Conservation (phyloP, 2,329 filamentous ascomycete species). For the Achaetomium macrosporum region DNA sequence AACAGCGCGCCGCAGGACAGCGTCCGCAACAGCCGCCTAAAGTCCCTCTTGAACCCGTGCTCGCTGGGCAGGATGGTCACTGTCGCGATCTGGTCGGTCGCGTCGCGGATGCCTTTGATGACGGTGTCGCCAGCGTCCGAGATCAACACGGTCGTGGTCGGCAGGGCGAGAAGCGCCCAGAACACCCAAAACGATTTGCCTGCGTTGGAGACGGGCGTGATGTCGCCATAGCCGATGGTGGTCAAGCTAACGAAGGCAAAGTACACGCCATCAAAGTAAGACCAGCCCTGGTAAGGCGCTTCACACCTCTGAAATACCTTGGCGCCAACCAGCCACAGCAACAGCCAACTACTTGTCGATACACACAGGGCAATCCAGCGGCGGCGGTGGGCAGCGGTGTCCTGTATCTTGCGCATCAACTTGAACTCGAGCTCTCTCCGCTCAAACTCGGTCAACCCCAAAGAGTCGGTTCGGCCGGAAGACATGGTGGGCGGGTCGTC, state of each 20-base stretch:
- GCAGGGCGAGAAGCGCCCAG: constrained; percentile 80
- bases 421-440: constrained; percentile 66
- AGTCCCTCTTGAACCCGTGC: constrained; percentile 39
- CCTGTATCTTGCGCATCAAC: constrained; percentile 76
- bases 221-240: constrained; percentile 83
- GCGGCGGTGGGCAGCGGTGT: constrained; percentile 56
- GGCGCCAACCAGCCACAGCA: constrained; percentile 77
- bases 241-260: constrained; percentile 78
- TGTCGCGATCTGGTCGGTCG: constrained; percentile 51
- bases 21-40: constrained; percentile 39
- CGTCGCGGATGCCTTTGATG: constrained; percentile 54
- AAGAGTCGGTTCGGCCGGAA: constrained; percentile 16
- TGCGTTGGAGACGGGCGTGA: constrained; percentile 68
- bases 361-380: constrained; percentile 68
- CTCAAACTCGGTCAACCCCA: constrained; percentile 43
- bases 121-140: constrained; percentile 80
- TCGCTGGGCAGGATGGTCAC: constrained; percentile 58
- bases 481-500: constrained; percentile 18
- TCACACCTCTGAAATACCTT: constrained; percentile 60
- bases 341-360: constrained; percentile 61
- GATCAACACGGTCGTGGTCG: constrained; percentile 82
- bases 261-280: constrained; percentile 77
- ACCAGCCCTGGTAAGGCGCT: constrained; percentile 52
- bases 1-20: constrained; percentile 42
- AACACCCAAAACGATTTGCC: constrained; percentile 88